These are phyloP conservation scores for Linnemannia exigua DNA, from an alignment of 192 early-diverging fungal species.

Conservation along the genomic window DNA sequence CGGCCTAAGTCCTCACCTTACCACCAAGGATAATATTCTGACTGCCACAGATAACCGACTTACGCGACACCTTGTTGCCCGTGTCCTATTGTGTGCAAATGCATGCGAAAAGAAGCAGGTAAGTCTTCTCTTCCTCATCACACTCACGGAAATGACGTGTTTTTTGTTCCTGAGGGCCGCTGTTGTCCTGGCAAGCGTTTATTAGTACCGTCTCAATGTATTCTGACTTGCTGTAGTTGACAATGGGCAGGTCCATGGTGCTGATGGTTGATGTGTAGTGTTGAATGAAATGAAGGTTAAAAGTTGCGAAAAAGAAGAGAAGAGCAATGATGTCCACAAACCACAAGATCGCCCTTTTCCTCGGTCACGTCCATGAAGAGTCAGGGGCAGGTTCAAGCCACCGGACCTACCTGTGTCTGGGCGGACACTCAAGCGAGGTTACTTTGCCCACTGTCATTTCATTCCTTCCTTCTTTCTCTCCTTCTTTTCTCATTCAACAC, in stretches of 20 bases:
- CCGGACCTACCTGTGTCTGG: background rate
- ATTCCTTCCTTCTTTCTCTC: no score
- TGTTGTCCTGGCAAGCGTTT: background rate
- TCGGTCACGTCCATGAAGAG: background rate
- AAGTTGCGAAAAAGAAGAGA: background rate
- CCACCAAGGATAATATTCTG: constrained; percentile 98
- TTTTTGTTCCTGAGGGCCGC: constrained; percentile 22
- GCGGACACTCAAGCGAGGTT: background rate
- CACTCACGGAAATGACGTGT: background rate
- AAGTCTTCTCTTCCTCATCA: background rate
- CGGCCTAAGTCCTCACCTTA: constrained; percentile 70
- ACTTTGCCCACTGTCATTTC: background rate
- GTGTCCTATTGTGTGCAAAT: constrained; percentile 75
- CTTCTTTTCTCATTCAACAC: constrained; percentile 1
- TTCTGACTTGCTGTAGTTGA: constrained; percentile 84
- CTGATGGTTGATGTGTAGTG: background rate
- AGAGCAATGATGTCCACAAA: background rate
- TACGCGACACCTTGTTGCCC: constrained; percentile 95
- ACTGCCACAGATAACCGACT: constrained; percentile 93
- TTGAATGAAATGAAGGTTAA: background rate
- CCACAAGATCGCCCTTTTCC: background rate
- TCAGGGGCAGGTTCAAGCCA: background rate
- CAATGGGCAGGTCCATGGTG: constrained; percentile 78
- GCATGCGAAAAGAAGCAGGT: no score
- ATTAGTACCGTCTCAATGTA: constrained; percentile 93